Base-by-base conservation (phyloP, 2,329 filamentous ascomycete genomes). In the Colletotrichum orchidophilum region DNA sequence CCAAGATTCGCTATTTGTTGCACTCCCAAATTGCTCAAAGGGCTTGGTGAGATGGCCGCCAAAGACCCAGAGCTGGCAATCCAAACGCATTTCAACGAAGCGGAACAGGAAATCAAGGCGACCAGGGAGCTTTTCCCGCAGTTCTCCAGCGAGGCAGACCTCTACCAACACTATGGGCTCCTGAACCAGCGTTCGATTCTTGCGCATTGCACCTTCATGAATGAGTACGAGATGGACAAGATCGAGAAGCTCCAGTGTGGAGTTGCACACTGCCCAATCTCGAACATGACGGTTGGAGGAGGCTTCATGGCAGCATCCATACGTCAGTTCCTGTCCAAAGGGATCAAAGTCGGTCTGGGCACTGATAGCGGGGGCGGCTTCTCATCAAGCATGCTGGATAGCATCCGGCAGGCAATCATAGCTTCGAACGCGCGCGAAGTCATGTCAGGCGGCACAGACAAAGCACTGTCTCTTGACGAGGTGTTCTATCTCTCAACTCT, bases 81-180 rank as follows among this genome's bases (percentile, higher is more conserved):
- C 35, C 90, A 93, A 78, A 92, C 90, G 3, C 91, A 92, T 77
- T 92, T 92, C 81, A 89, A 91, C 77, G 90, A 92, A 76, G 89
- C 90, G 0, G 81, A 85, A 74, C 86, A 90, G 70, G 90, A 92
- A 77, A 88, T 91, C 63, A 73, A 81, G 1, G 84, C 86, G 24
- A 92, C 90, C 0, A 79, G 78, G 8, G 77, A 82, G 1, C 79
- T 92, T 2, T 92, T 91, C 74, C 88, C 89, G 0, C 78, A 83
- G 0, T 89, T 89, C 60, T 63, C 70, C 7, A 88, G 83, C 64
- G 90, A 92, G 77, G 87, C 85, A 0, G 88, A 91, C 63, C 80
- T 93, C 3, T 93, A 92, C 75, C 80, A 83, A 11, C 77, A 83
- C 73, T 90, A 86, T 70, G 85, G 85, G 0, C 79, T 93, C 4